Evolutionary conservation across 805 yeast species (phyloP).

Genomic region (Blastobotrys robertii): DNA sequence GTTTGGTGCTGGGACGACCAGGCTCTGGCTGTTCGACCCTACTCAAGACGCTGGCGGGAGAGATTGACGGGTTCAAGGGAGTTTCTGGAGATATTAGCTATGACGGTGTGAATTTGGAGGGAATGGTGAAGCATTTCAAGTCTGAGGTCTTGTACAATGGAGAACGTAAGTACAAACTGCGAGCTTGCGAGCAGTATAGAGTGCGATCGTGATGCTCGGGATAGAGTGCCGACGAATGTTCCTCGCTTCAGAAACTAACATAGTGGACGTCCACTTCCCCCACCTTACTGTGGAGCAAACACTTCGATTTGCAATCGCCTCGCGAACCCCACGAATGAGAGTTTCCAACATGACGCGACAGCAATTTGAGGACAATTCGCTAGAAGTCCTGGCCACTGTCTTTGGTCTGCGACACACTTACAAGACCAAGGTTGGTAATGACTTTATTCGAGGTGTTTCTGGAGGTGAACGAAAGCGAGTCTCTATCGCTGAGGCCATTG

Average conservation of each 20-base stretch:
- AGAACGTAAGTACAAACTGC: conserved; percentile 22
- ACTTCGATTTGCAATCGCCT: conserved; percentile 55
- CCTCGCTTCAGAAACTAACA: conserved; percentile 2
- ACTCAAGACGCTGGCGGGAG: conserved; percentile 54
- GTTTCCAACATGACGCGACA: conserved; percentile 37
- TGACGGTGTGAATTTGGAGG: conserved; percentile 50
- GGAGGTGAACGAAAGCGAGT: conserved; percentile 86
- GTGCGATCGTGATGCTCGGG: too few species aligned
- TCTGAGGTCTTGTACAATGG: conserved; percentile 37
- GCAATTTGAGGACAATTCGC: conserved; percentile 39
- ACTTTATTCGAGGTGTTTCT: conserved; percentile 60
- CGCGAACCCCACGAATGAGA: conserved; percentile 53
- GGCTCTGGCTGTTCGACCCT: conserved; percentile 76
- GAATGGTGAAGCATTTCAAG: conserved; percentile 49
- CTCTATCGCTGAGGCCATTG: conserved; percentile 67
- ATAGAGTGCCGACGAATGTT: too few species aligned
- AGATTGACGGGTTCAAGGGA: conserved; percentile 36
- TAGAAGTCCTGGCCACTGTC: conserved; percentile 41
- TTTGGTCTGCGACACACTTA: conserved; percentile 54
- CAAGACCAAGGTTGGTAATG: conserved; percentile 53
- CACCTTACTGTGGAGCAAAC: conserved; percentile 69
- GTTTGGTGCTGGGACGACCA: conserved; percentile 61
- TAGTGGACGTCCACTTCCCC: conserved; percentile 66
- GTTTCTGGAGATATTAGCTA: conserved; percentile 49
- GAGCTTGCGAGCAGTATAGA: too few species aligned